Conservation (phyloP, 257 asterid genomes). For the Solanum medicagineum region DNA sequence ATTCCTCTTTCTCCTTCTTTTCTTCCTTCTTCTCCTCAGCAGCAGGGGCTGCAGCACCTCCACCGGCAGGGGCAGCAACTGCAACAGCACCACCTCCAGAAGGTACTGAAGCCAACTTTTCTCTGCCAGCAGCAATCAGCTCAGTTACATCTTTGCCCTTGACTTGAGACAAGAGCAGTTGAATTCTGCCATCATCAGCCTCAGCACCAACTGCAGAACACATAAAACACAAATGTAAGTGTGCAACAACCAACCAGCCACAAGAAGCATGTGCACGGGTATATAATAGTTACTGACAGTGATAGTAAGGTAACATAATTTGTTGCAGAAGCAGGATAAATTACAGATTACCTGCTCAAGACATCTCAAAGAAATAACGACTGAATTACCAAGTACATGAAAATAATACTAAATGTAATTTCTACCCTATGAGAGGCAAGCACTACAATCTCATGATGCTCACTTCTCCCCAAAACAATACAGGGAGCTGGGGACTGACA, state of each 20-base stretch:
- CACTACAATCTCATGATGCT: background rate
- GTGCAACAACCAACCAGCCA: background rate
- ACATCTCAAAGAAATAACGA: background rate
- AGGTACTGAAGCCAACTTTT: constrained; percentile 4
- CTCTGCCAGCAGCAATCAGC: constrained; percentile 4
- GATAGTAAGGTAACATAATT: background rate
- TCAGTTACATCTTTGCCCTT: constrained; percentile 32
- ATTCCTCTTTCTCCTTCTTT: background rate
- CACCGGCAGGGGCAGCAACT: background rate
- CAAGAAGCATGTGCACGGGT: background rate
- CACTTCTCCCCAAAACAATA: background rate
- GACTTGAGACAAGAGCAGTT: constrained; percentile 19
- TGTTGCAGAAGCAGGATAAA: background rate
- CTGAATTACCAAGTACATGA: background rate
- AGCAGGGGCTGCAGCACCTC: background rate
- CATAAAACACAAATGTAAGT: background rate
- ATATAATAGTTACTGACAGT: background rate
- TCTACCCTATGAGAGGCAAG: background rate
- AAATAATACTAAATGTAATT: background rate
- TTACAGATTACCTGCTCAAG: background rate
- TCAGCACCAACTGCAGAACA: constrained; percentile 10
- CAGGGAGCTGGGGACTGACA: background rate
- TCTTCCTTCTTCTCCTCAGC: background rate
- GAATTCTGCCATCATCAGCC: constrained; percentile 29
- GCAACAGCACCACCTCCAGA: constrained; percentile 2